phyloP scores from a whole-genome alignment of 1,284 basidiomycete genomes.

The Ceratobasidium sp. region DNA sequence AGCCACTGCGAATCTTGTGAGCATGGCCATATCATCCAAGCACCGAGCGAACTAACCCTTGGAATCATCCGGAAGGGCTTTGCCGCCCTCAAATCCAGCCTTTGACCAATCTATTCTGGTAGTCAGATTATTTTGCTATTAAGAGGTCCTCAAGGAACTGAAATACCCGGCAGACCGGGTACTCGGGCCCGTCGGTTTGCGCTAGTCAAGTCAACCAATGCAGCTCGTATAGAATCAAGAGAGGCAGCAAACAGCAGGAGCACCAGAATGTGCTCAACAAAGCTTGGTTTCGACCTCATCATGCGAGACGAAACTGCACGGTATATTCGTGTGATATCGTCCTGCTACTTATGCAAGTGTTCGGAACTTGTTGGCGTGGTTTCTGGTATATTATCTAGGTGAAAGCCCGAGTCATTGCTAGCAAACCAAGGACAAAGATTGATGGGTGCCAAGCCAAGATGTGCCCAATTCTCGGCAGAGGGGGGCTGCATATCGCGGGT shows the following conservation, averaged over 20 bases:
- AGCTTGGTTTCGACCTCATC: conserved; percentile 1
- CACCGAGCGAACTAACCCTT: conserved; percentile 8
- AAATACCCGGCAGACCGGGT: conserved; percentile 15
- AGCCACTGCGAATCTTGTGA: conserved; percentile 14
- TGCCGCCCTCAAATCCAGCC: conserved; percentile 41
- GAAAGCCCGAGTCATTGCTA: not conserved
- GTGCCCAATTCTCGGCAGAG: not conserved
- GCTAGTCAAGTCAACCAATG: conserved; percentile 33
- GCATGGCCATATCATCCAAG: not conserved
- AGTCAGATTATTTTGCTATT: not conserved
- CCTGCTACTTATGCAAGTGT: not conserved
- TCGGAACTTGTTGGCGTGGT: conserved; percentile 7
- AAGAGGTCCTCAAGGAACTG: not conserved
- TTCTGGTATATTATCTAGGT: not conserved
- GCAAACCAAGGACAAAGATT: not conserved
- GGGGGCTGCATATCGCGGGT: not conserved
- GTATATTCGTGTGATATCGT: not conserved
- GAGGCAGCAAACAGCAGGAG: not conserved
- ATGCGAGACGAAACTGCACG: not conserved
- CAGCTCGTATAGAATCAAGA: not conserved
- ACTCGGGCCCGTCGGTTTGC: conserved; percentile 28
- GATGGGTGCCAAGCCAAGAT: conserved; percentile 7
- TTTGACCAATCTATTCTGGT: conserved; percentile 33
- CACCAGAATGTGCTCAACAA: not conserved
- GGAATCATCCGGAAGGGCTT: conserved; percentile 37